Evolutionary conservation across 2,329 filamentous ascomycete species (phyloP).

Genomic region (Colletotrichum graminicola): DNA sequence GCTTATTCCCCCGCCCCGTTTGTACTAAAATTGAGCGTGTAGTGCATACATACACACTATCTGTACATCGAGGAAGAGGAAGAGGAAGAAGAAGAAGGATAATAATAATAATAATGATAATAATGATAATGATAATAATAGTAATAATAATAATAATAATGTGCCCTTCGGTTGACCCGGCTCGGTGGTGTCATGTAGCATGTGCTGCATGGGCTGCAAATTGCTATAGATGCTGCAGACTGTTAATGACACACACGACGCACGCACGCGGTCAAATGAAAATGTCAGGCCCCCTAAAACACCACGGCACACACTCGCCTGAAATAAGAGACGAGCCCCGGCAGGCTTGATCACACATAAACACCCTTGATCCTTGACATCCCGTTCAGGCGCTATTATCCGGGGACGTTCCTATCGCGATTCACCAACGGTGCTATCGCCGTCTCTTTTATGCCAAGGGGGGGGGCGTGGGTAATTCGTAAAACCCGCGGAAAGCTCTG

Average conservation of each 20-base stretch:
- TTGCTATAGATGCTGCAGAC: neutral
- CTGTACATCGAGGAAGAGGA: neutral
- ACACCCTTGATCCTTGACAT: conserved; percentile 34
- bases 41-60: neutral
- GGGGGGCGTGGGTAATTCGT: neutral
- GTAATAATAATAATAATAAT: too few species aligned
- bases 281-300: neutral
- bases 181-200: conserved; percentile 9
- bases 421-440: neutral
- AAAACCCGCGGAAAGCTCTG: conserved; percentile 11
- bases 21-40: neutral
- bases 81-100: too few species aligned
- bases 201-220: neutral
- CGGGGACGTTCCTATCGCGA: conserved; percentile 31
- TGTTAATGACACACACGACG: neutral
- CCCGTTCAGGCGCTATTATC: conserved; percentile 37
- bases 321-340: conserved; percentile 25
- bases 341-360: conserved; percentile 16
- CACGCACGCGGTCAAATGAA: neutral
- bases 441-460: conserved; percentile 7
- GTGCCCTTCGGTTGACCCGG: conserved; percentile 22
- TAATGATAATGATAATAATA: too few species aligned
- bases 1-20: neutral
- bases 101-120: too few species aligned
- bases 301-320: conserved; percentile 17